phyloP scores from a whole-genome alignment of 2,329 filamentous ascomycete species.

The Daldinia sp. region DNA sequence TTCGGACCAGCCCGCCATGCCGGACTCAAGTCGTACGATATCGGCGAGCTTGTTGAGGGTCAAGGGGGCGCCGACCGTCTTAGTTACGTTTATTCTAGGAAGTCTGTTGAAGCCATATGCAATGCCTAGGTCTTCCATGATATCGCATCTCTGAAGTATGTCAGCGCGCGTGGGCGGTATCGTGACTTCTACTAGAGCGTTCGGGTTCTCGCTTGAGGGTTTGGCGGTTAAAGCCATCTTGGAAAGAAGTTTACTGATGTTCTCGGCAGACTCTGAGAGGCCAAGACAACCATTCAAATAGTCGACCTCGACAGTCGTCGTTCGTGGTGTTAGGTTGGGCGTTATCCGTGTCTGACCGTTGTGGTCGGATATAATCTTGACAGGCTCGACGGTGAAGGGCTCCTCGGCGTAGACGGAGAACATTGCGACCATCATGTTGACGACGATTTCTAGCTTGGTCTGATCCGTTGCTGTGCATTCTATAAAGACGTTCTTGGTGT shows the following conservation, averaged over 20 bases:
- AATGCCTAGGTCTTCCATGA: slow-evolving; percentile 98
- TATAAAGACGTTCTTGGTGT: slow-evolving; percentile 95
- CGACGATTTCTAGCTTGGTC: slow-evolving; percentile 96
- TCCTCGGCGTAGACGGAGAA: slow-evolving; percentile 93
- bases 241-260: slow-evolving; percentile 82
- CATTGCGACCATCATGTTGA: slow-evolving; percentile 96
- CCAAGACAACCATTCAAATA: slow-evolving; percentile 97
- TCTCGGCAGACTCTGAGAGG: slow-evolving; percentile 77
- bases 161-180: slow-evolving; percentile 93
- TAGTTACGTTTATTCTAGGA: slow-evolving; percentile 86
- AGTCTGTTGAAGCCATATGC: slow-evolving; percentile 98
- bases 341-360: slow-evolving; percentile 85
- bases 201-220: slow-evolving; percentile 73
- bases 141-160: slow-evolving; percentile 94
- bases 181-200: slow-evolving; percentile 81
- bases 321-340: slow-evolving; percentile 81
- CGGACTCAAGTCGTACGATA: slow-evolving; percentile 88
- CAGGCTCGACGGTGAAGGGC: slow-evolving; percentile 91
- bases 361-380: slow-evolving; percentile 92
- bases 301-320: slow-evolving; percentile 84
- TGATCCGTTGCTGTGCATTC: slow-evolving; percentile 96
- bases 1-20: slow-evolving; percentile 96
- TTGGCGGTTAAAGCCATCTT: slow-evolving; percentile 91
- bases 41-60: slow-evolving; percentile 95
- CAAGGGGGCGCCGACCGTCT: slow-evolving; percentile 87